Evolutionary conservation across 2,329 filamentous ascomycete genomes (phyloP).

Genomic region (Verticillium alfalfae): DNA sequence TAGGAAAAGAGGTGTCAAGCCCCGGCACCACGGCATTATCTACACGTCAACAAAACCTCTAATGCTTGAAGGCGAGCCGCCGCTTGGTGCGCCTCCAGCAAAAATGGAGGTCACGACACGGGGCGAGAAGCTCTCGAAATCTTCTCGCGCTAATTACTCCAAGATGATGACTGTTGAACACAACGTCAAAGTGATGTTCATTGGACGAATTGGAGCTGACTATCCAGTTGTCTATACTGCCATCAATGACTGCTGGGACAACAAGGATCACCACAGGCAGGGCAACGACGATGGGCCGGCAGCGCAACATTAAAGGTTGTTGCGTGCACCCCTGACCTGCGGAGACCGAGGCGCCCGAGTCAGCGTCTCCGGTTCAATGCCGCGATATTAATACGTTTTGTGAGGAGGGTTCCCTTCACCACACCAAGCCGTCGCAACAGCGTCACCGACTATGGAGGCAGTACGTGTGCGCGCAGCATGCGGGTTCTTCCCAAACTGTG

Average conservation of each 20-base stretch:
- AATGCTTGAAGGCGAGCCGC: constrained; percentile 33
- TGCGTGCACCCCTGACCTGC: not conserved
- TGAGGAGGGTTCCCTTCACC: not conserved
- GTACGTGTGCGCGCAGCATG: not conserved
- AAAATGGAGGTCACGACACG: constrained; percentile 33
- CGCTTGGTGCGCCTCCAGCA: constrained; percentile 42
- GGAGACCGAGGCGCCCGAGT: not conserved
- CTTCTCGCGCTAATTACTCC: constrained; percentile 54
- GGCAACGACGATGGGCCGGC: not conserved
- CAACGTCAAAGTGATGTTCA: constrained; percentile 52
- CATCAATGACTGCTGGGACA: constrained; percentile 43
- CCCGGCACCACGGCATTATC: constrained; percentile 48
- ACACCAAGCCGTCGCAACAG: not conserved
- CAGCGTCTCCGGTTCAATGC: not conserved
- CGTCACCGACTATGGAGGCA: not conserved
- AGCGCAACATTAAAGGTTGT: not conserved
- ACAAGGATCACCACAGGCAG: constrained; percentile 30
- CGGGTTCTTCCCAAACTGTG: not conserved
- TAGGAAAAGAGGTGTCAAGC: constrained; percentile 46
- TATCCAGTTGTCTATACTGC: constrained; percentile 35
- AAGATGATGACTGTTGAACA: constrained; percentile 52
- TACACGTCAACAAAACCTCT: constrained; percentile 28
- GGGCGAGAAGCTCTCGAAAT: constrained; percentile 38
- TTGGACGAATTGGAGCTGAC: constrained; percentile 40
- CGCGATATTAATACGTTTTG: not conserved